Evolutionary conservation across 495 filamentous ascomycete species (phyloP), one percentile per base, ranked within the genome.

Genomic region (Clavariopsis aquatica): DNA sequence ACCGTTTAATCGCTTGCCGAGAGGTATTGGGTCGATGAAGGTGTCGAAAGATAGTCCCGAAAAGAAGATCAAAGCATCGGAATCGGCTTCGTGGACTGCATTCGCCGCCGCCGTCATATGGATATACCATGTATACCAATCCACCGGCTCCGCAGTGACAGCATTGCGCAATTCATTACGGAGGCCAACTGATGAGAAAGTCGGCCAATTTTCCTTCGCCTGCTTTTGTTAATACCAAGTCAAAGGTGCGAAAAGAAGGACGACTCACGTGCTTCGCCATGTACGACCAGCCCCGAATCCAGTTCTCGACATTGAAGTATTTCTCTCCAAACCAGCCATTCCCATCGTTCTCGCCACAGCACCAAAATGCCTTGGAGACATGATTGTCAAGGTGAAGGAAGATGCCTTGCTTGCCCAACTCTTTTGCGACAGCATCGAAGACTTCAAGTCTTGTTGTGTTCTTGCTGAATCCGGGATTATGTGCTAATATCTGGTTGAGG

Each of bases 301-400:
- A 64, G 0, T 64, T 64, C 2, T 64, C 52, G 9, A 64, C 61
- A 28, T 64, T 24, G 20, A 64, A 64, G 29, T 57, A 64, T 24
- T 52, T 49, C 29, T 64, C 61, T 24, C 61, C 61, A 28, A 64
- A 83, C 81, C 81, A 83, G 24, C 81, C 81, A 63, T 83, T 83
- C 29, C 81, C 80, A 62, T 83, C 81, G n/a, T 74, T 76, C 34
- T 79, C 66, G 65, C 74, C 71, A 69, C 81, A 83, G 72, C 81
- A 82, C 79, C 80, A 83, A 36, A 70, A 73, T 0, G 79, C 80
- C 57, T 76, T 75, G 68, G 78, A 80, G 52, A 79, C 77, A 68
- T 83, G 81, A 70, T 83, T 82, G 66, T 83, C 81, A 41, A 83
- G 62, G 31, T 82, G 75, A 0, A 81, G 80, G 69, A 81, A 72